These are phyloP conservation scores for Pythium folliculosum DNA, from an alignment of 352 stramenopile species.

Conservation along the genomic window DNA sequence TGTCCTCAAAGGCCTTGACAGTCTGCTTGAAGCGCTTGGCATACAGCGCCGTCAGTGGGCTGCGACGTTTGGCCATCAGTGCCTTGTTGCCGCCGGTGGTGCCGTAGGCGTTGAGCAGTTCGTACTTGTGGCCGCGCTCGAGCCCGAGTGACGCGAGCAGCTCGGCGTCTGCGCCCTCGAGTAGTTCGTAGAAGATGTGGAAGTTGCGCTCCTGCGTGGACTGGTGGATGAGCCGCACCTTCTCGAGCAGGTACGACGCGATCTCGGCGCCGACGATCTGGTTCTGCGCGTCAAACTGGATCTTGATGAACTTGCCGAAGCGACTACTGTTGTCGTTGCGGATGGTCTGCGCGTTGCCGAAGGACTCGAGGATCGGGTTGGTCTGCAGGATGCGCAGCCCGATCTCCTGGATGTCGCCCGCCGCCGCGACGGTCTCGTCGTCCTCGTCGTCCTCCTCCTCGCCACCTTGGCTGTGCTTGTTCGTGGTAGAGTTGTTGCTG, in stretches of 20 bases:
- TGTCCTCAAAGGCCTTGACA: conserved; percentile 76
- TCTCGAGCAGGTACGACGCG: conserved; percentile 97
- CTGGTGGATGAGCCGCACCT: conserved; percentile 94
- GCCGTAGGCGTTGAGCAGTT: conserved; percentile 88
- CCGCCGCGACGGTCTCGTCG: conserved; percentile 23
- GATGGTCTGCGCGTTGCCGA: conserved; percentile 96
- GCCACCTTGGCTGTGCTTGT: neutral
- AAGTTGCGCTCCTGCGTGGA: conserved; percentile 93
- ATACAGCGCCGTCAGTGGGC: conserved; percentile 48
- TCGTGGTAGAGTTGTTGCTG: neutral
- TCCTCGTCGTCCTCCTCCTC: conserved; percentile 19
- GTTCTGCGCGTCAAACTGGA: conserved; percentile 85
- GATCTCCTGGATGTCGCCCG: conserved; percentile 65
- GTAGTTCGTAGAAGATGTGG: conserved; percentile 96
- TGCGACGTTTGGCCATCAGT: conserved; percentile 17
- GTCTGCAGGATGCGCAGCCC: conserved; percentile 92
- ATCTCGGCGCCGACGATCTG: conserved; percentile 93
- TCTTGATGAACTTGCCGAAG: conserved; percentile 97
- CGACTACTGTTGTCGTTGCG: conserved; percentile 96
- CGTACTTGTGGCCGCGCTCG: conserved; percentile 74
- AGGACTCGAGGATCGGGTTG: conserved; percentile 97
- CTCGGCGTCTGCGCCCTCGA: conserved; percentile 74
- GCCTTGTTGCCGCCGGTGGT: conserved; percentile 49
- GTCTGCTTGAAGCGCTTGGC: conserved; percentile 64
- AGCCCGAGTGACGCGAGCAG: conserved; percentile 66